These are phyloP conservation scores for Sugiyamaella chiloensis DNA, from an alignment of 805 yeast genomes.

Conservation along the genomic window DNA sequence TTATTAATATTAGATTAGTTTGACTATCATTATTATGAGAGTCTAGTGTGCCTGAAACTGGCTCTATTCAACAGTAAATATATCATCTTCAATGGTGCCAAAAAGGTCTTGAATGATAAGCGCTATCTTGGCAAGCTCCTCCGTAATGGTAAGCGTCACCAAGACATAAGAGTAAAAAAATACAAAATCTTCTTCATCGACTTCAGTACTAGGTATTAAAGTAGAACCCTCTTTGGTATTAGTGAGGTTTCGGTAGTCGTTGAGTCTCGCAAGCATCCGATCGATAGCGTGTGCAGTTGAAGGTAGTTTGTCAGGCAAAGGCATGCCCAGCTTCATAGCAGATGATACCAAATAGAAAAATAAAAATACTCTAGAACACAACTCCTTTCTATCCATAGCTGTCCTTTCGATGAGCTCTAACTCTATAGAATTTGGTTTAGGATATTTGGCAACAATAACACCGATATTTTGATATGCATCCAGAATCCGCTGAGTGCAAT, in stretches of 20 bases:
- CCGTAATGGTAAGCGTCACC: constrained; percentile 64
- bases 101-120: constrained; percentile 53
- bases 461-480: constrained; percentile 75
- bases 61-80: constrained; percentile 25
- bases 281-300: constrained; percentile 73
- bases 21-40: background rate
- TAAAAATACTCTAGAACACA: constrained; percentile 68
- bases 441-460: constrained; percentile 63
- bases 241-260: constrained; percentile 48
- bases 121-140: constrained; percentile 60
- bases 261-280: constrained; percentile 61
- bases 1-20: background rate
- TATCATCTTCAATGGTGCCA: constrained; percentile 64
- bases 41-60: too few species aligned
- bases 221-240: constrained; percentile 27
- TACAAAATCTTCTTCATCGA: constrained; percentile 70
- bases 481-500: constrained; percentile 58
- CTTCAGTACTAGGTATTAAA: constrained; percentile 26
- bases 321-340: constrained; percentile 70
- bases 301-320: constrained; percentile 74
- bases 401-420: constrained; percentile 51
- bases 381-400: constrained; percentile 54
- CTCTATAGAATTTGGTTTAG: constrained; percentile 51
- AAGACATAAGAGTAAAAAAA: constrained; percentile 70
- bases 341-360: constrained; percentile 65